These are phyloP conservation scores for Dictyostelium citrinum DNA, from an alignment of 78 protist species.

Conservation along the genomic window DNA sequence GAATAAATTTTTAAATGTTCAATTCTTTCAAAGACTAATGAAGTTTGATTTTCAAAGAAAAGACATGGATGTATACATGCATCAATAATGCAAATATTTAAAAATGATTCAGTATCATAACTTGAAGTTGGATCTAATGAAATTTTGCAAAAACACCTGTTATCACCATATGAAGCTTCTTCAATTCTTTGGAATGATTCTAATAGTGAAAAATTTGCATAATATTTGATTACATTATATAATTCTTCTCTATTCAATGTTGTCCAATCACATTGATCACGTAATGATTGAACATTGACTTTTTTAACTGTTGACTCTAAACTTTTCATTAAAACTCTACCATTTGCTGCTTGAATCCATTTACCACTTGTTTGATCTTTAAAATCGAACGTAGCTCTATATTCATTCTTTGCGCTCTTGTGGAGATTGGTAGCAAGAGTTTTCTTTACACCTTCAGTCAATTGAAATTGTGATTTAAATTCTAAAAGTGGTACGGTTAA, in stretches of 20 bases:
- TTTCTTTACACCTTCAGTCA: neutral
- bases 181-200: neutral
- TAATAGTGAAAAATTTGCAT: neutral
- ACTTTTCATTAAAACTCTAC: neutral
- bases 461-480: constrained; percentile 7
- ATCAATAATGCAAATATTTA: constrained; percentile 17
- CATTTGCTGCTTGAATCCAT: neutral
- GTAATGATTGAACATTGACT: neutral
- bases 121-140: neutral
- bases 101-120: neutral
- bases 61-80: neutral
- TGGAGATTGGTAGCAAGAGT: neutral
- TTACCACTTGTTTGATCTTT: neutral
- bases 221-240: neutral
- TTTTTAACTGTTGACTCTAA: neutral
- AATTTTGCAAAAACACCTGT: neutral
- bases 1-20: constrained; percentile 13
- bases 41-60: neutral
- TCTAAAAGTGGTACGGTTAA: neutral
- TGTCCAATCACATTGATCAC: neutral
- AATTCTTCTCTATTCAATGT: neutral
- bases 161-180: neutral
- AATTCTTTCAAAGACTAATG: constrained; percentile 14
- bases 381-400: neutral
- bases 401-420: constrained; percentile 1